A percentile compares a stretch with the other conserved stretches of the same genome.
These are phyloP conservation scores for Pleurotus tuoliensis DNA, from an alignment of 768 basidiomycete genomes.

Conservation along the genomic window DNA sequence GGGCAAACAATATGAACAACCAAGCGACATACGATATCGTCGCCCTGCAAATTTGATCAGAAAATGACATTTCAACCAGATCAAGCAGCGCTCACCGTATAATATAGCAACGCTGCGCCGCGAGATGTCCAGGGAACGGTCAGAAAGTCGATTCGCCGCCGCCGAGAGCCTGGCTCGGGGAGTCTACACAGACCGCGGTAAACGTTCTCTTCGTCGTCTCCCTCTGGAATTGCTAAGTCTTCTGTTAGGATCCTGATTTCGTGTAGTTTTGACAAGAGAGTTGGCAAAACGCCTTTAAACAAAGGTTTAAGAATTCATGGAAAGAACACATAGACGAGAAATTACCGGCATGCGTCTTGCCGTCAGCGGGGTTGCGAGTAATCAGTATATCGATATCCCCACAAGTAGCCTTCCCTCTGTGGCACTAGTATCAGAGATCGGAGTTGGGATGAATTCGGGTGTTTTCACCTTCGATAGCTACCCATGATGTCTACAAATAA, in stretches of 20 bases:
- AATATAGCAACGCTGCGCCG: conserved; percentile 89
- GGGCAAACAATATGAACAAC: background rate
- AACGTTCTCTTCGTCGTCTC: conserved; percentile 62
- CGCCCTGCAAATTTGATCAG: conserved; percentile 48
- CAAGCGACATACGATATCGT: conserved; percentile 69
- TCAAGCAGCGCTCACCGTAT: conserved; percentile 55
- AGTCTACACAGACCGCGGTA: conserved; percentile 80
- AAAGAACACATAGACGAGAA: background rate
- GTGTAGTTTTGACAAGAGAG: conserved; percentile 56
- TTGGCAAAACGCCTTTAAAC: conserved; percentile 52
- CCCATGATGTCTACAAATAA: conserved; percentile 88
- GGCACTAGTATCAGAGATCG: background rate
- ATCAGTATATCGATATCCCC: conserved; percentile 93
- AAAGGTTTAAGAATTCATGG: background rate
- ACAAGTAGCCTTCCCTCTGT: conserved; percentile 76
- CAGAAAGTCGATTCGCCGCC: conserved; percentile 83
- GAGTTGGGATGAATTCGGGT: conserved; percentile 2
- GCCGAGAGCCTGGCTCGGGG: conserved; percentile 38
- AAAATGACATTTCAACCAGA: conserved; percentile 1
- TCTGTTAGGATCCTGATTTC: conserved; percentile 66
- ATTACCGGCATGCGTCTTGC: conserved; percentile 68
- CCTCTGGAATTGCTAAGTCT: conserved; percentile 70
- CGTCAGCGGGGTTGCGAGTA: conserved; percentile 70
- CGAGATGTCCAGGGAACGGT: conserved; percentile 74
- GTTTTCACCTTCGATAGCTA: conserved; percentile 69